Evolutionary conservation across 345 rosid genomes (phyloP).

Genomic region (Syzygium aqueum): DNA sequence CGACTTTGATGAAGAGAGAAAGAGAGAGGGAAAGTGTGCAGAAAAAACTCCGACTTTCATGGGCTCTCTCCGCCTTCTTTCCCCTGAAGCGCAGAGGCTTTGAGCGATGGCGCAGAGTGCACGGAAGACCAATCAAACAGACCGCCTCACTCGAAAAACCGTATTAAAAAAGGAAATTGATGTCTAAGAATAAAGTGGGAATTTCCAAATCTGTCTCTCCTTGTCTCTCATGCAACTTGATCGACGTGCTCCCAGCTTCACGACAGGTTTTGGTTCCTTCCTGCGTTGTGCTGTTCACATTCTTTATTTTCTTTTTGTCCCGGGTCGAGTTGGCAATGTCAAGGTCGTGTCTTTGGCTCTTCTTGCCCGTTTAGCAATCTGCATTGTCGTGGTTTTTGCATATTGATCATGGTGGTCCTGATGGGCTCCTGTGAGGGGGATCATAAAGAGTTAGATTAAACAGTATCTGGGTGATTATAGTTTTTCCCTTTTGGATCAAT

Average conservation of each 20-base stretch:
- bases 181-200: neutral
- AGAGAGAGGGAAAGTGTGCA: neutral
- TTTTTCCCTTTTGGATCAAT: neutral
- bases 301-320: neutral
- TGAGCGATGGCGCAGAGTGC: slow-evolving; percentile 10
- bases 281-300: neutral
- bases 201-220: neutral
- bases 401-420: neutral
- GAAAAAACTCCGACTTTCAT: neutral
- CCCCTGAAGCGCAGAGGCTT: neutral
- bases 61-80: neutral
- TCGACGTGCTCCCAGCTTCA: slow-evolving; percentile 1
- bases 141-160: slow-evolving; percentile 1
- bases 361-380: neutral
- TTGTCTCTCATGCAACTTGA: neutral
- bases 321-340: neutral
- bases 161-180: slow-evolving; percentile 1
- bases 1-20: neutral
- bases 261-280: neutral
- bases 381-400: neutral
- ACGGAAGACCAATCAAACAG: neutral
- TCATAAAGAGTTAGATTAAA: neutral
- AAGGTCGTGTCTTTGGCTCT: neutral
- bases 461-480: neutral
- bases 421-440: neutral